Evolutionary conservation across 1,139 yeast species (phyloP).

Genomic region (Pneumocystis jirovecii): DNA sequence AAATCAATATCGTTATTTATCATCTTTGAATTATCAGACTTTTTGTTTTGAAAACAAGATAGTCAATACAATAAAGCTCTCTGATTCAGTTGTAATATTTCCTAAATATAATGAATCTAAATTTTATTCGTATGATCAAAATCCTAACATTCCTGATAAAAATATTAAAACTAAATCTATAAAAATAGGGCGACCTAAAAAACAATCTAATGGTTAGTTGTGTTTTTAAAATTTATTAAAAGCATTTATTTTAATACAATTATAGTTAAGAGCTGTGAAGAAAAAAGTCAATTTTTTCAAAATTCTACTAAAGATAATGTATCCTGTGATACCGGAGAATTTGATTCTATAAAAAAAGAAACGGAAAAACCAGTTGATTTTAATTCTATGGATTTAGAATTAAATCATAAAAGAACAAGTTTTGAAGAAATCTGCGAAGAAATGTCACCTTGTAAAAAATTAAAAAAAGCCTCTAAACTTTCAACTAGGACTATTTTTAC

Average conservation of each 20-base stretch:
- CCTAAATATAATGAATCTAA: neutral
- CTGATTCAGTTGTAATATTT: neutral
- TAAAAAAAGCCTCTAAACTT: neutral
- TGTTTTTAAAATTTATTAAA: neutral
- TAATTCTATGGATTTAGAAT: neutral
- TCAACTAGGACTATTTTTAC: neutral
- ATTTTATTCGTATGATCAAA: neutral
- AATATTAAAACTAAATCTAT: neutral
- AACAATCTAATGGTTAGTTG: neutral
- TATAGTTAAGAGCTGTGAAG: neutral
- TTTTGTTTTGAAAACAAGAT: neutral
- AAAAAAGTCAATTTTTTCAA: neutral
- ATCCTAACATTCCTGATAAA: neutral
- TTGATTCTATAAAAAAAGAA: neutral
- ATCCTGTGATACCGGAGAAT: neutral
- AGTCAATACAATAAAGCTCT: neutral
- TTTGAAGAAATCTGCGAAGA: neutral
- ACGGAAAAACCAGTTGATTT: neutral
- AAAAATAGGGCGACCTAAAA: neutral
- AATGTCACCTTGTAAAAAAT: neutral
- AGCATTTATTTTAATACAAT: neutral
- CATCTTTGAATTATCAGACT: neutral
- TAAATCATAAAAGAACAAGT: neutral
- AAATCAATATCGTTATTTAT: neutral
- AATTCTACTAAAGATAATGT: neutral